Percentiles rank a stretch among this genome's conserved stretches.
Evolutionary conservation across 2,329 filamentous ascomycete species (phyloP).

Genomic region (Xylogone sp.): DNA sequence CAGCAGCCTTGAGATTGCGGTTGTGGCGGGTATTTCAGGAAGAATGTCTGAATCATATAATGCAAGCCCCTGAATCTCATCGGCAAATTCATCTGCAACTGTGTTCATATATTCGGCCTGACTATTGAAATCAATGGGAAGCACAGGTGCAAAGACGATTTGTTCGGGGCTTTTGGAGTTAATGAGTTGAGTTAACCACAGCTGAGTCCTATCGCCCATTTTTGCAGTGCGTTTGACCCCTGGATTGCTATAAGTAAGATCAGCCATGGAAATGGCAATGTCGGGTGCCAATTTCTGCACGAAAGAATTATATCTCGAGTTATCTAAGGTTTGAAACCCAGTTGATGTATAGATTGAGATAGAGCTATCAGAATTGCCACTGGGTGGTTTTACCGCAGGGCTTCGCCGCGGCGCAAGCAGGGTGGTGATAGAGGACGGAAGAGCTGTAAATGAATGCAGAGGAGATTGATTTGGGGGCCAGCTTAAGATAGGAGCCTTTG

Average conservation of each 20-base stretch:
- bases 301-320: conserved; percentile 64
- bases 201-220: conserved; percentile 82
- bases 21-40: conserved; percentile 56
- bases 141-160: conserved; percentile 60
- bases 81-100: conserved; percentile 59
- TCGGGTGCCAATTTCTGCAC: conserved; percentile 69
- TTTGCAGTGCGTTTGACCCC: conserved; percentile 71
- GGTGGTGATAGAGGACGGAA: conserved; percentile 61
- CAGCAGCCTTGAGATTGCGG: conserved; percentile 57
- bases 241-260: conserved; percentile 59
- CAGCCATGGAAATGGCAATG: conserved; percentile 73
- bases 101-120: conserved; percentile 79
- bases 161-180: conserved; percentile 28
- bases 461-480: conserved; percentile 36
- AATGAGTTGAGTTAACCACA: conserved; percentile 72
- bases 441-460: conserved; percentile 73
- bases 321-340: conserved; percentile 71
- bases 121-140: conserved; percentile 69
- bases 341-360: conserved; percentile 82
- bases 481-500: conserved; percentile 44
- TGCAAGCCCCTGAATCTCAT: conserved; percentile 64
- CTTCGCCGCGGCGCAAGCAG: conserved; percentile 75
- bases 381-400: conserved; percentile 68
- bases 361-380: conserved; percentile 65
- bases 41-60: conserved; percentile 73